A percentile compares a stretch with the other conserved stretches of the same genome.
Evolutionary conservation across 257 asterid species (phyloP).

Genomic region (Solanum ossicruentum): DNA sequence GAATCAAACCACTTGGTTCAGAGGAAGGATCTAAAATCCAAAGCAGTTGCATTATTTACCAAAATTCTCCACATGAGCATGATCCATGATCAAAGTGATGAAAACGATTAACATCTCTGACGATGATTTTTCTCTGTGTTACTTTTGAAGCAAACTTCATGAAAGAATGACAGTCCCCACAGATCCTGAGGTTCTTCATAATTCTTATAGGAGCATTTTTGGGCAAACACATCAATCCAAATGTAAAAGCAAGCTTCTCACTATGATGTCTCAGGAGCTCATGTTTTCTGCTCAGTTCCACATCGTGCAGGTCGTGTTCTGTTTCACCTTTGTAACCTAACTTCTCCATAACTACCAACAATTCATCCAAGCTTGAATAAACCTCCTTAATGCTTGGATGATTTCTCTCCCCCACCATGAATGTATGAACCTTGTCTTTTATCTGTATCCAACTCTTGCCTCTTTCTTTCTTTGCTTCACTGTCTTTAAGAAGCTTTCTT

Average conservation of each 20-base stretch:
- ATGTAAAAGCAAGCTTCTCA: constrained; percentile 80
- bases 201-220: constrained; percentile 55
- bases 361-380: constrained; percentile 40
- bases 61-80: constrained; percentile 87
- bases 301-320: constrained; percentile 76
- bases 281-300: constrained; percentile 50
- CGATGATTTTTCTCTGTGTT: constrained; percentile 50
- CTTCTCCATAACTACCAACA: constrained; percentile 48
- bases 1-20: background rate
- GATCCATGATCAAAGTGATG: constrained; percentile 64
- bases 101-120: constrained; percentile 79
- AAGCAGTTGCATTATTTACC: constrained; percentile 18
- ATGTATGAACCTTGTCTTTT: constrained; percentile 54
- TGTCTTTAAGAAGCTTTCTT: constrained; percentile 54
- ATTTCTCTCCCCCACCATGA: constrained; percentile 66
- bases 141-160: constrained; percentile 70
- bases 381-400: constrained; percentile 62
- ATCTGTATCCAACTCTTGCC: constrained; percentile 93
- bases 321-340: constrained; percentile 53
- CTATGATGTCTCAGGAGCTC: constrained; percentile 71
- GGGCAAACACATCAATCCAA: constrained; percentile 67
- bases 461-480: constrained; percentile 69
- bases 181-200: constrained; percentile 87
- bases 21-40: background rate
- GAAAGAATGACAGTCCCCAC: constrained; percentile 91